Evolutionary conservation across 768 basidiomycete species (phyloP), one percentile per base, ranked within the genome.

Genomic region (Tricholomella constricta): DNA sequence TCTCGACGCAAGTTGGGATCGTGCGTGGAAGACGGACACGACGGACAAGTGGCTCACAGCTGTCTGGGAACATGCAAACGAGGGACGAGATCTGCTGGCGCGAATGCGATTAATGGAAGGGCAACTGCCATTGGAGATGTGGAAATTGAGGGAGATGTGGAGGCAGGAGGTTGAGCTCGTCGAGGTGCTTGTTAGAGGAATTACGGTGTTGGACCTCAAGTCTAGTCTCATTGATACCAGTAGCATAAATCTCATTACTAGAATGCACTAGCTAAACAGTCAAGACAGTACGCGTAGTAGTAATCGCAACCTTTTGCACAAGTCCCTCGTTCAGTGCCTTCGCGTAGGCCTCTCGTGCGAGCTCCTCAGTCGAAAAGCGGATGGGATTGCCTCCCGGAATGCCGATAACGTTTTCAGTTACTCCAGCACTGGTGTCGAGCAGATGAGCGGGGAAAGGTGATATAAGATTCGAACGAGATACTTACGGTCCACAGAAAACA

Each of bases 121-220:
- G 14, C 9, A 12, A 5, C 45, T 56, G 17, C 55, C 55, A 5
- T 22, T n/a, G 10, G 41, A 52, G 20, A n/a, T 40, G 6, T 51
- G 45, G 44, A 46, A 42, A 8, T 22, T 58, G 4, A 26, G 35
- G 19, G 35, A 47, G 38, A 15, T 54, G 0, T 58, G 48, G 52
- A 41, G 40, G n/a, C 34, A 44, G 6, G 3, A 43, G 17, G 25
- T 54, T 4, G 48, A 51, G 31, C 42, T 51, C 31, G 45, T 36
- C 2, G 40, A 42, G 19, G 32, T 54, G 5, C 22, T 57, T 11
- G 22, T 54, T 46, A 35, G 47, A 7, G 44, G 56, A 15, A 27
- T 52, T 6, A 45, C 40, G 2, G 17, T 34, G 3, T 12, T 58
- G 10, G 45, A 58, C 9, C 23, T 54, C 3, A 47, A 48, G 26